Base-by-base conservation (phyloP, 2,329 filamentous ascomycete genomes). In the Exophiala lecanii-corni region DNA sequence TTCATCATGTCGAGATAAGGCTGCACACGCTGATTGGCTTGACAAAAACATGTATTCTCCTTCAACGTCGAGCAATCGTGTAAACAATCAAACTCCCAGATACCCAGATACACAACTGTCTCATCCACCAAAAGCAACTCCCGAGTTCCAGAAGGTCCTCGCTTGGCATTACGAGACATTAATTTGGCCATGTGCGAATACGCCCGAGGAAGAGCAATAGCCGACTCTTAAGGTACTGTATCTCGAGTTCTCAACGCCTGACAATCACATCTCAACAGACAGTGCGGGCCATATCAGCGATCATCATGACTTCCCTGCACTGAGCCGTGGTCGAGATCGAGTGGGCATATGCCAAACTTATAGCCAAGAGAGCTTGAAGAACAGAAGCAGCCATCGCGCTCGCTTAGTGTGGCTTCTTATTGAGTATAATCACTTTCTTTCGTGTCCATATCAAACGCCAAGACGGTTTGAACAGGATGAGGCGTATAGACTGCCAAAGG, bases 91-190 rank as follows among this genome's bases (percentile, higher is more conserved):
- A 19, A 12, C 28, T 21, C 19, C 5, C n/a, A 19, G 4, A 20
- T 31, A 17, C 13, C n/a, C 15, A 12, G 30, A 39, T 21, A 33
- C 28, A 10, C 33, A 20, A 18, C 13, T 28, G 19, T 12, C 34
- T 36, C 28, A 20, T 15, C 30, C 33, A 38, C 23, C 17, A 50
- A 13, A 49, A 49, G 49, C 41, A 48, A 51, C 17, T 28, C 42
- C 36, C 26, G 21, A 13, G 35, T 28, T 19, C 45, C 34, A 40
- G 25, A 20, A 12, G 20, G 13, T 20, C 26, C 17, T 16, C 36
- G 36, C 49, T 51, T 51, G 45, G 45, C 49, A 51, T 51, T 51
- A 51, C 49, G 42, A 41, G 39, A 51, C 39, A 44, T 28, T 46
- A 49, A 49, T 46, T 35, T n/a, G 18, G 15, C 25, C 32, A 31